Evolutionary conservation across 2,329 filamentous ascomycete species (phyloP), one percentile per base, ranked within the genome.

Genomic region (Neoascochyta sp.): DNA sequence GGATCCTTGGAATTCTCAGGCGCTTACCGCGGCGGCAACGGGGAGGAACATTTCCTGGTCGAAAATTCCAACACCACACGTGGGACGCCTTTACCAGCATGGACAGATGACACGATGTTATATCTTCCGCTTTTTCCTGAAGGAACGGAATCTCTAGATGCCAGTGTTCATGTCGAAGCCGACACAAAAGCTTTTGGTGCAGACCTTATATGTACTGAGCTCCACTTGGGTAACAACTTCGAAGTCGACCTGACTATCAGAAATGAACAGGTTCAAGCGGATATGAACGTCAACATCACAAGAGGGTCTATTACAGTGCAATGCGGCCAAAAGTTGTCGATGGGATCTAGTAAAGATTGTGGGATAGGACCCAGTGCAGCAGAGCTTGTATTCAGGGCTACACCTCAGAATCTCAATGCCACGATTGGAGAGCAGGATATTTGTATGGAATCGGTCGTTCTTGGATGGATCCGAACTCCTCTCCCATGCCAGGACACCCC

Each of bases 61-160:
- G 52, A 61, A 0, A 59, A 69, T 29, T 67, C 74, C 0, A 78
- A 79, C 14, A 24, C 68, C 0, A 68, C 66, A 0, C 41, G 49
- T 0, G 57, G 60, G 0, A 74, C 70, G 0, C 40, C 60, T 0
- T 50, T 79, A 0, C 70, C 74, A 0, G 45, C 72, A 0, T 80
- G 77, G 76, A 62, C 69, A 0, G 66, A 72, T 1, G 15, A 52
- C 0, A 42, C 62, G 0, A 65, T 62, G 9, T 70, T 66, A 7
- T 80, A 78, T 24, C 35, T 76, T 0, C 71, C 73, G 0, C 65
- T 74, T 21, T 38, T 52, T 2, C 7, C 28, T 3, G 6, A 25
- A 3, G 9, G 17, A 10, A 43, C 38, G 2, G 33, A 40, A 2
- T 19, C 15, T n/a, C 16, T n/a, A 0, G 24, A 18, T 10, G 8